Evolutionary conservation across 495 filamentous ascomycete species (phyloP).

Genomic region (Trichoderma reesei): DNA sequence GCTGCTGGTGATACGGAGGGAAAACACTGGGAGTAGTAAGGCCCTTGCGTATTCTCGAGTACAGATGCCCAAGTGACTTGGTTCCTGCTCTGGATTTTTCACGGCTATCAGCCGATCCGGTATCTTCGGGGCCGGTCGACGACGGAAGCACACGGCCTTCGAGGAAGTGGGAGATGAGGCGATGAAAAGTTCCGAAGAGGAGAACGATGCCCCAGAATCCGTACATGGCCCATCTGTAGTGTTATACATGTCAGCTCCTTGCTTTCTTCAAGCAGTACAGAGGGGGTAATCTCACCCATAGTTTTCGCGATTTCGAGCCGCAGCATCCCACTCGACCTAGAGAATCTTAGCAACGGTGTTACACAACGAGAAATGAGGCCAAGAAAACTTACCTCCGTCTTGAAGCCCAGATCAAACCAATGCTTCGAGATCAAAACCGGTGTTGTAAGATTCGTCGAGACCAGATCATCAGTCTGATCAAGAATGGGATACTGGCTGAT

Average conservation of each 20-base stretch:
- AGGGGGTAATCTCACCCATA: conserved; percentile 10
- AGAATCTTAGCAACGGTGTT: background rate
- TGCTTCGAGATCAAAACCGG: conserved; percentile 25
- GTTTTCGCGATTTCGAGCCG: background rate
- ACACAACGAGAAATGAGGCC: background rate
- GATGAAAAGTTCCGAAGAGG: conserved; percentile 10
- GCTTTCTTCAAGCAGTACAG: background rate
- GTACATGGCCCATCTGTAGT: conserved; percentile 12
- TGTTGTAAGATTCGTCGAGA: conserved; percentile 14
- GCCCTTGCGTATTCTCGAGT: background rate
- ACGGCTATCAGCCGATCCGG: background rate
- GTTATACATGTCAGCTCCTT: background rate
- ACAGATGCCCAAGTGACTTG: background rate
- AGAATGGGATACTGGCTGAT: conserved; percentile 26
- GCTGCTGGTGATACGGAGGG: background rate
- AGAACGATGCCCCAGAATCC: conserved; percentile 12
- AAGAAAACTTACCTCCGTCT: conserved; percentile 24
- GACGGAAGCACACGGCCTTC: conserved; percentile 14
- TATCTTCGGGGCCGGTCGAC: background rate
- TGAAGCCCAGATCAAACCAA: conserved; percentile 25
- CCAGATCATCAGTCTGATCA: conserved; percentile 23
- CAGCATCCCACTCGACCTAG: conserved; percentile 8
- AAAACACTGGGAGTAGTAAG: background rate
- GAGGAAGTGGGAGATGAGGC: conserved; percentile 10
- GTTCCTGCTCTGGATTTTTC: background rate